Base-by-base conservation (phyloP, 2,329 filamentous ascomycete species). In the Trematosphaeria pertusa region DNA sequence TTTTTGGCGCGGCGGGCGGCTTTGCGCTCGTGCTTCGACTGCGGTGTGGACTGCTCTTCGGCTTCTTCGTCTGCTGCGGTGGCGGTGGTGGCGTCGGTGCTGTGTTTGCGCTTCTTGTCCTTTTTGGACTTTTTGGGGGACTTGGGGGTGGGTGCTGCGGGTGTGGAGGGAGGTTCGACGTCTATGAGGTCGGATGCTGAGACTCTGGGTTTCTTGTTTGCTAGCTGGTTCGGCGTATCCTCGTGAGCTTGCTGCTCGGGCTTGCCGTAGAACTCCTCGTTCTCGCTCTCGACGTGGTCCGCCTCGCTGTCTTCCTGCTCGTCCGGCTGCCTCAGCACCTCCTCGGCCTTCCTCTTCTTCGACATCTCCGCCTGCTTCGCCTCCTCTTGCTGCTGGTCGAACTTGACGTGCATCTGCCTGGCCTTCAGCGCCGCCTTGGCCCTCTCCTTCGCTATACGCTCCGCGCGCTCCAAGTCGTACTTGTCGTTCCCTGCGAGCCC, bases 401-500 rank as follows among this genome's bases (percentile, higher is more conserved):
- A 70, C 30, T 60, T 65, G 44, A 50, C 63, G 36, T 69, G 62
- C 30, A 56, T 48, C 37, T 56, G 19, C 43, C 45, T 44, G 14
- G 59, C 62, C 39, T 59, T 62, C 38, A 63, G 34, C 32, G 58
- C 43, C 35, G 60, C 61, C 5, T 53, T 36, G n/a, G 61, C 64
- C 40, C 52, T 60, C 50, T 77, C 73, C 52, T 64, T 62, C 8
- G 61, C 68, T 45, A 64, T 55, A 37, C 65, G 55, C 56, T 72
- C 73, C 43, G 54, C 62, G 28, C 74, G 48, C 52, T 76, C 66
- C 11, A 61, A 49, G 56, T 78, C 75, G 50, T 73, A 76, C 54
- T 62, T 60, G 38, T 77, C 75, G 45, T 79, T 79, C 21, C 76
- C 76, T 2, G 67, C 87, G 62, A 97, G 75, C 42, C 89, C 90